Base-by-base conservation (phyloP, 768 basidiomycete genomes). In the Lentinula aciculospora region DNA sequence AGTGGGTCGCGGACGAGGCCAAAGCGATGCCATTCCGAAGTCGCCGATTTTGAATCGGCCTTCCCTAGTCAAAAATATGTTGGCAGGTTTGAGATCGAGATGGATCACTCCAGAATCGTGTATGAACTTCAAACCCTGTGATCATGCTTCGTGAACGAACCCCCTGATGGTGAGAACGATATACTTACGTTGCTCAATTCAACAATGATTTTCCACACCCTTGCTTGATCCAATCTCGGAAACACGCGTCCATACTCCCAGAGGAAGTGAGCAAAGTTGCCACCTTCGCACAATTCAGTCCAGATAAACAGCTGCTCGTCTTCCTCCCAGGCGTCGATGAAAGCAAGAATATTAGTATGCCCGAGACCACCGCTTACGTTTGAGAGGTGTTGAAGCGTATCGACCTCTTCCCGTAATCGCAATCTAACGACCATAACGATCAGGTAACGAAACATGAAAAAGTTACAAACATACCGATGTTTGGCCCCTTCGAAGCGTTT, bases 11-110 rank as follows among this genome's bases (percentile, higher is more conserved):
- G 76, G 74, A 37, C 94, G 77, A 0, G 94, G 93, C 89, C 92
- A 95, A 53, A 93, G 65, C 5, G 92, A 92, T n/a, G 96, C 95
- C 86, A 99, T 94, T 8, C 97, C 97, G 74, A 98, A 98, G 70
- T 99, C 97, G 7, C 96, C 96, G 69, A 99, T 94, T 75, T 93
- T 94, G 75, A 99, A 88, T 45, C 88, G 82, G 1, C 97, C 97
- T 42, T 86, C 81, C 7, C 78, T 77, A 9, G 92, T 94, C 64
- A 99, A 79, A 68, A 99, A 94, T 51, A 99, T 87, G 69, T 99
- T 99, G 42, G 93, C 93, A 12, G 97, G 97, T 75, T 99, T 99
- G 62, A 99, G 73, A 74, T 99, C 97, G 56, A 99, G 81, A 74
- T 99, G 97, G 50, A 98, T 88, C 58, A 97, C 85, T 56, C 88